A percentile compares a stretch with the other conserved stretches of the same genome.
Evolutionary conservation across 345 rosid genomes (phyloP).

Genomic region (Brassica juncea): DNA sequence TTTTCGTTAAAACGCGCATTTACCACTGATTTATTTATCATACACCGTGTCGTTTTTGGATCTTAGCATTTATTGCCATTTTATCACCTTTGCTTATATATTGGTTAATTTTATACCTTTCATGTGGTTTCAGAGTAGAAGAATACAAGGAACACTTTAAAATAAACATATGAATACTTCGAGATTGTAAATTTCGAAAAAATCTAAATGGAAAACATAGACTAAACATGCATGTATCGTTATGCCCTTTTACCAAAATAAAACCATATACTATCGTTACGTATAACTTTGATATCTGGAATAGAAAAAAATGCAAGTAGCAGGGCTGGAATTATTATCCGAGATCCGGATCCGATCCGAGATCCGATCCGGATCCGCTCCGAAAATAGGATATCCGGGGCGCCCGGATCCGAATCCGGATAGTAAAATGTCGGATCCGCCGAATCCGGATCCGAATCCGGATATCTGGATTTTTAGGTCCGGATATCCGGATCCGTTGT

Average conservation of each 20-base stretch:
- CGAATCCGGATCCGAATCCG: too few relatives aligned
- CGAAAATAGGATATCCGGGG: too few relatives aligned
- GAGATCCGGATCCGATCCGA: too few relatives aligned
- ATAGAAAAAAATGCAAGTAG: neutral
- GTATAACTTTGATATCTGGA: neutral
- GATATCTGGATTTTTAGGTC: too few relatives aligned
- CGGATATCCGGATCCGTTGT: too few relatives aligned
- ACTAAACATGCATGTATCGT: neutral
- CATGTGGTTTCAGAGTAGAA: neutral
- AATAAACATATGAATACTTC: neutral
- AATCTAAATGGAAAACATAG: neutral
- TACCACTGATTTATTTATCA: slow-evolving; percentile 3
- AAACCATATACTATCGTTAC: neutral
- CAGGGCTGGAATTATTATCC: too few relatives aligned
- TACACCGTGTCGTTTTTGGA: neutral
- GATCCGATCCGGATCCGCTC: too few relatives aligned
- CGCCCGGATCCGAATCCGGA: too few relatives aligned
- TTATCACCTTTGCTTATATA: neutral
- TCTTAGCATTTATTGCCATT: neutral
- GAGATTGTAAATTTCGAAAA: neutral
- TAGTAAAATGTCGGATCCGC: too few relatives aligned
- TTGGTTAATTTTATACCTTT: neutral
- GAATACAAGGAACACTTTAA: neutral
- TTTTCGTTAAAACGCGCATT: neutral
- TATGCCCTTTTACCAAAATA: neutral